A percentile compares a stretch with the other conserved stretches of the same genome.
Conservation (phyloP, 495 filamentous ascomycete species). For the Ascobolus immersus region DNA sequence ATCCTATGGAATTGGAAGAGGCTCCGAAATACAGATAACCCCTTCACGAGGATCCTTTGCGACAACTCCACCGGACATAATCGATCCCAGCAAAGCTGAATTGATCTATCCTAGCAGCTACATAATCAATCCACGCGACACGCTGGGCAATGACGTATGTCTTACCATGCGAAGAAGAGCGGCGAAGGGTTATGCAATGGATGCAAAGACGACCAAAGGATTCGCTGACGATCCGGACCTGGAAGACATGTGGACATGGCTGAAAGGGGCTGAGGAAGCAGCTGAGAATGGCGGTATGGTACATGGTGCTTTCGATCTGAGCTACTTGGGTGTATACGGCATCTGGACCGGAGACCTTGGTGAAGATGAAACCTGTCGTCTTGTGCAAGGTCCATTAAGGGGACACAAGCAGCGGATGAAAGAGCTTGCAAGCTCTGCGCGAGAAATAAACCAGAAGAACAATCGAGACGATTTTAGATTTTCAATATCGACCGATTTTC, state of each 20-base stretch:
- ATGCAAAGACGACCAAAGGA: constrained; percentile 5
- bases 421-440: constrained; percentile 25
- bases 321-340: constrained; percentile 55
- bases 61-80: too few relatives aligned
- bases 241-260: constrained; percentile 12
- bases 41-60: too few relatives aligned
- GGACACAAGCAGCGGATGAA: constrained; percentile 6
- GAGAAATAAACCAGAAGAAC: constrained; percentile 24
- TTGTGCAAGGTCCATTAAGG: constrained; percentile 2
- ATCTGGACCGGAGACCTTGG: constrained; percentile 60
- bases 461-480: constrained; percentile 19
- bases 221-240: constrained; percentile 9
- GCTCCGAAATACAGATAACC: too few relatives aligned
- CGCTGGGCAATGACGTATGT: constrained; percentile 11
- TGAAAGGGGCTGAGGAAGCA: constrained; percentile 34
- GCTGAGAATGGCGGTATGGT: constrained; percentile 49
- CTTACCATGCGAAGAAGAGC: constrained; percentile 12
- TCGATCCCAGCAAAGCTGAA: too few relatives aligned
- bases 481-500: constrained; percentile 30
- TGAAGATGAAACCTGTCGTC: constrained; percentile 15
- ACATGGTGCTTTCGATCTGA: constrained; percentile 46
- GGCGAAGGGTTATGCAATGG: constrained; percentile 11
- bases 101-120: too few relatives aligned
- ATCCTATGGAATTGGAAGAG: too few relatives aligned
- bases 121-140: constrained; percentile 7